phyloP scores from a whole-genome alignment of 2,329 filamentous ascomycete genomes.

The Parastagonospora avenae region DNA sequence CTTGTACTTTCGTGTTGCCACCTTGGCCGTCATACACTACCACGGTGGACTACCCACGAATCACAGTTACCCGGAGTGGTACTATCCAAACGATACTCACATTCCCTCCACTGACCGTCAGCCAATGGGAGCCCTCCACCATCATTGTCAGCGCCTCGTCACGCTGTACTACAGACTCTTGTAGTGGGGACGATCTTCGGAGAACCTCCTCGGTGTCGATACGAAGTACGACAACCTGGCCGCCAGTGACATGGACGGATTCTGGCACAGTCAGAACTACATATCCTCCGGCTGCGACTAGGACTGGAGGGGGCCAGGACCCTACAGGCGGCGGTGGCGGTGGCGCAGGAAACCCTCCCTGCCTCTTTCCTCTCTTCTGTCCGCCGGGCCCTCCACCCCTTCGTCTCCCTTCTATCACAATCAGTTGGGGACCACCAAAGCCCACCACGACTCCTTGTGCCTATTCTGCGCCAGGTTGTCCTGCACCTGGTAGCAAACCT shows the following conservation, averaged over 20 bases:
- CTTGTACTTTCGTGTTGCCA: conserved; percentile 10
- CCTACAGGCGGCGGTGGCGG: not conserved
- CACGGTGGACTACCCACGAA: conserved; percentile 9
- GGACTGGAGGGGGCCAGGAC: not conserved
- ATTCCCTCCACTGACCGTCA: conserved; percentile 9
- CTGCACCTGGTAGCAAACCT: not conserved
- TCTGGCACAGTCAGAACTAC: not conserved
- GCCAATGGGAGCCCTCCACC: conserved; percentile 5
- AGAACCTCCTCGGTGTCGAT: conserved; percentile 2
- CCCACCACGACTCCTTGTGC: conserved; percentile 8
- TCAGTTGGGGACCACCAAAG: conserved; percentile 2
- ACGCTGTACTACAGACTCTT: conserved; percentile 1
- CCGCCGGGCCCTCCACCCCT: conserved; percentile 1
- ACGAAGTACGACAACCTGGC: conserved; percentile 4
- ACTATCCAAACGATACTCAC: conserved; percentile 10
- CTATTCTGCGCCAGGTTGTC: not conserved
- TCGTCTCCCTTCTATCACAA: not conserved
- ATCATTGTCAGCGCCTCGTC: not conserved
- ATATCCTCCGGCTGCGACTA: not conserved
- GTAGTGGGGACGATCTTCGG: not conserved
- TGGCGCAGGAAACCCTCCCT: not conserved
- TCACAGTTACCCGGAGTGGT: conserved; percentile 8
- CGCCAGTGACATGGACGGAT: not conserved
- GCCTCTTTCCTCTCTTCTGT: conserved; percentile 1
- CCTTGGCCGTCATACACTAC: conserved; percentile 6